Evolutionary conservation across 768 basidiomycete species (phyloP).

Genomic region (Mrakia gelida): DNA sequence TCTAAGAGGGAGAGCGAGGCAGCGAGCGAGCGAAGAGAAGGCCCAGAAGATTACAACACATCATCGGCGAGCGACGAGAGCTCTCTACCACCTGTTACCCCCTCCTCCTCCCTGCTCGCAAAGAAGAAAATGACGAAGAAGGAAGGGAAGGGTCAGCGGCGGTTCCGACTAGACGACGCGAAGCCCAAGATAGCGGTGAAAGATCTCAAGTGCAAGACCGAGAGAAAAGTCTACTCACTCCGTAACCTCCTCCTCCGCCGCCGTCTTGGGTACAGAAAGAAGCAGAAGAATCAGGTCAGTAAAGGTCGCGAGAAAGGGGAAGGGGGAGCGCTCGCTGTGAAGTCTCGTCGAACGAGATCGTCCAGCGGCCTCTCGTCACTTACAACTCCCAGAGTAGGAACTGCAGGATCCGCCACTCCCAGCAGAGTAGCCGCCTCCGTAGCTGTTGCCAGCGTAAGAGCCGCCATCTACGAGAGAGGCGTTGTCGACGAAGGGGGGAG

Average conservation of each 20-base stretch:
- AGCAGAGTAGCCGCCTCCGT: not conserved
- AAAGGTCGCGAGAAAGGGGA: not conserved
- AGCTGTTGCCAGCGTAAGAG: not conserved
- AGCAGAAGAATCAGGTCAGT: not conserved
- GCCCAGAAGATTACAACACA: not conserved
- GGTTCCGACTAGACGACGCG: too few species aligned
- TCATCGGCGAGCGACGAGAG: not conserved
- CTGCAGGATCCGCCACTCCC: not conserved
- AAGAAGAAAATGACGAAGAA: too few species aligned
- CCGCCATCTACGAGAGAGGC: not conserved
- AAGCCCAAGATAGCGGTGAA: too few species aligned
- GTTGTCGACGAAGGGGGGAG: not conserved
- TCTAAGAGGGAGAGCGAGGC: conserved; percentile 8
- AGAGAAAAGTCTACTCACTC: not conserved
- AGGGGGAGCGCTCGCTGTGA: not conserved
- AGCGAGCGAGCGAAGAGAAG: not conserved
- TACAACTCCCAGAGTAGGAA: not conserved
- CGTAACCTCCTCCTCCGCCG: conserved; percentile 5
- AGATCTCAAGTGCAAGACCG: too few species aligned
- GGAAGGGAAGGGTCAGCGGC: too few species aligned
- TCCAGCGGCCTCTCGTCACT: not conserved
- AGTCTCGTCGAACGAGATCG: not conserved
- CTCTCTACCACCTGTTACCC: not conserved
- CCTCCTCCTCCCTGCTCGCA: too few species aligned
- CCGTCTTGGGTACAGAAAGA: not conserved